Evolutionary conservation across 1,284 basidiomycete genomes (phyloP).

Genomic region (Malassezia psittaci): DNA sequence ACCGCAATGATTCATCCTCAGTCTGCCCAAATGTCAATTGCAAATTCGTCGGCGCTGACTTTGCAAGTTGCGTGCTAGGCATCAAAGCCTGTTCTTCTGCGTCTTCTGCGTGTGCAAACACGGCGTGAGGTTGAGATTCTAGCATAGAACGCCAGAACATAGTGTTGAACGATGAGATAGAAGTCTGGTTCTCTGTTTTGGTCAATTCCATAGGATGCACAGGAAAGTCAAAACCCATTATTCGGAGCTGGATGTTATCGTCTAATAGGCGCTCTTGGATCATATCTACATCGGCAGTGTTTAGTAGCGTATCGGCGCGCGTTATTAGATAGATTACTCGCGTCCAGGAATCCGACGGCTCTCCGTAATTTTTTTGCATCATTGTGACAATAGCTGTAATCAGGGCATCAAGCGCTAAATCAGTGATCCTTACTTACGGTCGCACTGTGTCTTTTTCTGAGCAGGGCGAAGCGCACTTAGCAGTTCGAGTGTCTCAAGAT

Average conservation of each 20-base stretch:
- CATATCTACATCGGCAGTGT: constrained; percentile 1
- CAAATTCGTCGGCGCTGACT: constrained; percentile 21
- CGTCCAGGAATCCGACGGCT: constrained; percentile 12
- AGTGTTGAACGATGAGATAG: constrained; percentile 55
- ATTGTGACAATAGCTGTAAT: background rate
- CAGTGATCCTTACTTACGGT: constrained; percentile 1
- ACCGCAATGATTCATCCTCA: constrained; percentile 34
- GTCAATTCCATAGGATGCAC: background rate
- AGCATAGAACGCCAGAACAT: constrained; percentile 60
- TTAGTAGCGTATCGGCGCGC: background rate
- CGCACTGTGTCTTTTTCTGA: background rate
- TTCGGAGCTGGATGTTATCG: constrained; percentile 2
- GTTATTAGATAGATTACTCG: constrained; percentile 10
- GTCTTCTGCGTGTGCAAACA: constrained; percentile 51
- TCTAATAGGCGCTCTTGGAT: background rate
- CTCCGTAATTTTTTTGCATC: constrained; percentile 3
- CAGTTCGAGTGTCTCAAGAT: constrained; percentile 6
- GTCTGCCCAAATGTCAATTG: constrained; percentile 28
- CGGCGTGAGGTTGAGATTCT: constrained; percentile 48
- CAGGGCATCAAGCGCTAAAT: constrained; percentile 7
- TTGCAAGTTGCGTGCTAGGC: constrained; percentile 28
- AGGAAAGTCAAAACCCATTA: constrained; percentile 6
- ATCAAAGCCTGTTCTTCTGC: constrained; percentile 24
- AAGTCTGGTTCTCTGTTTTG: background rate
- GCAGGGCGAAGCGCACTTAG: constrained; percentile 2